Evolutionary conservation across 371 early-diverging fungal species (phyloP), one percentile per base, ranked within the genome.

Genomic region (Actinomortierella wolfii): DNA sequence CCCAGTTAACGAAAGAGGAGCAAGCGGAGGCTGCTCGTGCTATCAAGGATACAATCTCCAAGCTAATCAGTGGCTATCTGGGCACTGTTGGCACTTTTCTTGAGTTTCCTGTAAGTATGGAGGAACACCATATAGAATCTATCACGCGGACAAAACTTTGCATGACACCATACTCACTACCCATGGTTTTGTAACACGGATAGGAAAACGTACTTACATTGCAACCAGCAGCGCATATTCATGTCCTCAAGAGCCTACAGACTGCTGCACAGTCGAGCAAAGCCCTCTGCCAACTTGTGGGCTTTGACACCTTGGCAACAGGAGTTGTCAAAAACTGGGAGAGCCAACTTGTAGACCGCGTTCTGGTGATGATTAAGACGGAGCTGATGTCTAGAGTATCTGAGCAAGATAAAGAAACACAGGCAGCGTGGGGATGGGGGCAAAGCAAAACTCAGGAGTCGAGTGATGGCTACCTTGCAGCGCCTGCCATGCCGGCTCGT

Each of bases 271-370:
- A 49, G 14, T 46, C 65, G n/a, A 61, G 65, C 45, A 41, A 4
- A 13, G 61, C 65, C 1, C 71, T 70, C 24, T 49, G 71, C n/a
- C 61, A 61, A 23, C 39, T 70, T 23, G 43, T 70, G 7, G 61
- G 65, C 21, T 70, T 70, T 21, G 71, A 70, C 48, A 50, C 61
- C 15, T 51, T 65, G 47, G 61, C 59, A 3, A 61, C 55, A 17
- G 65, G 71, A 2, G 39, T 65, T 50, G 64, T 64, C 26, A 60
- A 70, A 43, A 60, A 70, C 43, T 70, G 71, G 71, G 71, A 70
- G 42, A 61, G 55, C 0, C 60, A 56, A 45, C 24, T 70, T 29
- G 57, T 70, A 24, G 61, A 56, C 0, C 61, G 55, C 8, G 56
- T 61, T 9, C 48, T 70, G 28, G 47, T 42, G 29, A 58, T 45